Conservation (phyloP, 305 asterid species). For the Rubia peregrina region DNA sequence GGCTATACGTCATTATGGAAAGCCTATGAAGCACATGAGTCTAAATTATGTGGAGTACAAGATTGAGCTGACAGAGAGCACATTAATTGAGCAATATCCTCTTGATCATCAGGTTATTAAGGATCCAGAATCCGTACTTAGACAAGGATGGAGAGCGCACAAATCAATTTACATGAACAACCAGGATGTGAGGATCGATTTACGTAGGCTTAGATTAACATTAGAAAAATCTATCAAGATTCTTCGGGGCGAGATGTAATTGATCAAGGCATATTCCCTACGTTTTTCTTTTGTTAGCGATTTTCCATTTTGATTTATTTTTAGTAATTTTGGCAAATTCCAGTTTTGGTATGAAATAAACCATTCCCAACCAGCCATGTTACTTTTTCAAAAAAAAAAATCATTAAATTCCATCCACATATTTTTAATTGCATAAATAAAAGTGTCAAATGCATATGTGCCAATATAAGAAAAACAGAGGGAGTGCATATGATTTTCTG, state of each 20-base stretch:
- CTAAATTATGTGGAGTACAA: constrained; percentile 51
- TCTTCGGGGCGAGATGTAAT: constrained; percentile 15
- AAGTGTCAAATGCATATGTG: too few relatives aligned
- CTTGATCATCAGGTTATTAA: constrained; percentile 35
- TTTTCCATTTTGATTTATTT: not conserved
- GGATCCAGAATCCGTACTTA: constrained; percentile 39
- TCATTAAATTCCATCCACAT: too few relatives aligned
- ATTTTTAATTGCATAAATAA: too few relatives aligned
- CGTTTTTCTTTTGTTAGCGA: too few relatives aligned
- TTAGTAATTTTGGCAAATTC: too few relatives aligned
- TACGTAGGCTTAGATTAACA: constrained; percentile 41
- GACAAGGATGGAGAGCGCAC: constrained; percentile 40
- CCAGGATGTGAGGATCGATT: constrained; percentile 60
- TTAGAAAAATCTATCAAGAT: constrained; percentile 41
- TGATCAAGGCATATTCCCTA: too few relatives aligned
- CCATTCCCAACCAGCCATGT: too few relatives aligned
- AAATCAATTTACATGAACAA: constrained; percentile 45
- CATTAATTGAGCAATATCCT: constrained; percentile 34
- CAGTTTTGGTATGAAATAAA: too few relatives aligned
- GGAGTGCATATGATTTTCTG: too few relatives aligned
- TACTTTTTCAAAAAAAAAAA: too few relatives aligned
- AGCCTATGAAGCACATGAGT: constrained; percentile 51
- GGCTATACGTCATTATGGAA: constrained; percentile 47
- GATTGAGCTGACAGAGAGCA: constrained; percentile 44
- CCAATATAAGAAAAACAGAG: too few relatives aligned